These are phyloP conservation scores for Alternaria novae-zelandiae DNA, from an alignment of 2,329 filamentous ascomycete genomes.

Conservation along the genomic window DNA sequence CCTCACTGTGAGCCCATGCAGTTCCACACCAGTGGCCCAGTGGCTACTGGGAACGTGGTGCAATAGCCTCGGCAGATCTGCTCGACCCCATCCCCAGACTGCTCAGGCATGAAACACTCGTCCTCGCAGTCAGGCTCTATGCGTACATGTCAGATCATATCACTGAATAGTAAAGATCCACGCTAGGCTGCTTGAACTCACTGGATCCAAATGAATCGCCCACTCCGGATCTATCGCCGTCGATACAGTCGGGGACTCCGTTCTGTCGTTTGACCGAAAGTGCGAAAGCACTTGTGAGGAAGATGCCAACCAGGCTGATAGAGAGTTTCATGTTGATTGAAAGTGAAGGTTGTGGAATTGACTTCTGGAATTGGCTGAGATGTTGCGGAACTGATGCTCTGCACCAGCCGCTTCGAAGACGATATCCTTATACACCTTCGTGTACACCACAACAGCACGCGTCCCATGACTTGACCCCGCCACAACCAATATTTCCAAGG, in stretches of 20 bases:
- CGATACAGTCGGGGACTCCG: background rate
- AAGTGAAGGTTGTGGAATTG: background rate
- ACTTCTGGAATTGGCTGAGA: background rate
- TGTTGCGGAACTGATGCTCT: background rate
- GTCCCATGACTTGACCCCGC: too few species aligned
- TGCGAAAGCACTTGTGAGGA: background rate
- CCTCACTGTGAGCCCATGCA: too few species aligned
- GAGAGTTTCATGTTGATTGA: background rate
- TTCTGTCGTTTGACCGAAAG: background rate
- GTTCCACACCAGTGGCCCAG: too few species aligned
- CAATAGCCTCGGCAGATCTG: background rate
- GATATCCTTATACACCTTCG: background rate
- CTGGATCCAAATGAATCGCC: background rate
- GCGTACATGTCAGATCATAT: background rate
- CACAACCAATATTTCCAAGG: too few species aligned
- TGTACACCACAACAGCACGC: too few species aligned
- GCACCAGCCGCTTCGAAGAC: background rate
- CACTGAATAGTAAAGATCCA: too few species aligned
- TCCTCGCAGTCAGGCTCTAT: background rate
- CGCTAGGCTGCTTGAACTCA: background rate
- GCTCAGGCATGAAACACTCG: background rate
- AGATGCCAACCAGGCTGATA: background rate
- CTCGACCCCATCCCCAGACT: background rate
- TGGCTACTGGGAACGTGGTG: too few species aligned
- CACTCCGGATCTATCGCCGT: background rate